Conservation (phyloP, 371 early-diverging fungal genomes). For the Syncephalis fuscata region DNA sequence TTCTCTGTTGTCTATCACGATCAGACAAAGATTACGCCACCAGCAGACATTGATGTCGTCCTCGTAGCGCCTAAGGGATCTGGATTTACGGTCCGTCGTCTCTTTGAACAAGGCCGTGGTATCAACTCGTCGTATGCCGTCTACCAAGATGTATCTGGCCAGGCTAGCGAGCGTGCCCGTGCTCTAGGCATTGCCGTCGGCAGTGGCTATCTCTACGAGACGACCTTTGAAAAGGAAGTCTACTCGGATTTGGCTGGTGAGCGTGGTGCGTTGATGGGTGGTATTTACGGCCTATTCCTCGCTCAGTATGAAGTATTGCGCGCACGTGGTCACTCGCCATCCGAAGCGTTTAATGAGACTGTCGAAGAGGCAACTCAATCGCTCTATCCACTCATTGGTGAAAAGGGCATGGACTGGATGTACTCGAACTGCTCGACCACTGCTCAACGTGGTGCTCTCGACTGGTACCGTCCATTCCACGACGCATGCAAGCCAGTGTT, state of each 20-base stretch:
- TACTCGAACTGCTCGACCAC: conserved; percentile 93
- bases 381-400: conserved; percentile 90
- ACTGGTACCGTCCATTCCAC: conserved; percentile 93
- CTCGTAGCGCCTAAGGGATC: conserved; percentile 95
- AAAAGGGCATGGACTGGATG: conserved; percentile 96
- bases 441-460: conserved; percentile 89
- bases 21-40: conserved; percentile 81
- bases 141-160: conserved; percentile 82
- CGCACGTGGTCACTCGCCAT: conserved; percentile 87
- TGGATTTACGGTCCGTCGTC: conserved; percentile 88
- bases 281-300: conserved; percentile 90
- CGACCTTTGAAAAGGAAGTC: conserved; percentile 92
- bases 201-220: conserved; percentile 93
- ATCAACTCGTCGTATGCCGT: conserved; percentile 96
- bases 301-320: conserved; percentile 96
- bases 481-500: conserved; percentile 88
- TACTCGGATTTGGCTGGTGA: conserved; percentile 94
- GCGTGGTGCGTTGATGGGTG: conserved; percentile 97
- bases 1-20: conserved; percentile 89
- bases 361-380: conserved; percentile 98
- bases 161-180: conserved; percentile 83
- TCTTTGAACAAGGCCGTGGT: conserved; percentile 93
- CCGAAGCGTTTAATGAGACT: conserved; percentile 97
- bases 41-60: conserved; percentile 87
- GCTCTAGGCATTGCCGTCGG: conserved; percentile 92